A percentile compares a stretch with the other conserved stretches of the same genome.
Evolutionary conservation across 2,329 filamentous ascomycete species (phyloP).

Genomic region (Didymellaceae sp.): DNA sequence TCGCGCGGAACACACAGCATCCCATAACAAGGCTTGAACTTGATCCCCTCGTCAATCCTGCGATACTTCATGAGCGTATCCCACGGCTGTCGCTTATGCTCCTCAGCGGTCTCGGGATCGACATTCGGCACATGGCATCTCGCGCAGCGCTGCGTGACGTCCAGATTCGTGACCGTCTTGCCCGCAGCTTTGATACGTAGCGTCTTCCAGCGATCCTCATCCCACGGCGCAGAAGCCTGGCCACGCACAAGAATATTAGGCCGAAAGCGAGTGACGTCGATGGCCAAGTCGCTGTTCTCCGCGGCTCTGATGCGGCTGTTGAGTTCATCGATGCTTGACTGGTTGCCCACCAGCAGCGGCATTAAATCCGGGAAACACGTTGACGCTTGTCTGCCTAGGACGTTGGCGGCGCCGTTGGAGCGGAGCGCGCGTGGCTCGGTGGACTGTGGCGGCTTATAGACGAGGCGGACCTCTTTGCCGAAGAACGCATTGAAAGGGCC

Average conservation of each 20-base stretch:
- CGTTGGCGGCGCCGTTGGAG: slow-evolving; percentile 61
- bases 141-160: slow-evolving; percentile 65
- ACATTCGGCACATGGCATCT: slow-evolving; percentile 70
- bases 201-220: slow-evolving; percentile 69
- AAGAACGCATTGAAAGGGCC: slow-evolving; percentile 63
- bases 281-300: slow-evolving; percentile 55
- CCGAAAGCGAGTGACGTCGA: slow-evolving; percentile 64
- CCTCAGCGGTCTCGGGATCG: slow-evolving; percentile 66
- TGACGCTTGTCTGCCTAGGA: slow-evolving; percentile 61
- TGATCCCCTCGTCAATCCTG: slow-evolving; percentile 65
- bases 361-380: slow-evolving; percentile 68
- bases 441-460: slow-evolving; percentile 64
- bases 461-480: slow-evolving; percentile 60
- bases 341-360: slow-evolving; percentile 62
- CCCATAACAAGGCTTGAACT: slow-evolving; percentile 70
- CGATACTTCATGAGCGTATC: slow-evolving; percentile 67
- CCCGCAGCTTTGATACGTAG: slow-evolving; percentile 52
- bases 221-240: slow-evolving; percentile 58
- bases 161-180: slow-evolving; percentile 48
- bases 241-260: slow-evolving; percentile 69
- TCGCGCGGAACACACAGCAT: slow-evolving; percentile 69
- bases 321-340: slow-evolving; percentile 64
- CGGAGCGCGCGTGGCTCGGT: slow-evolving; percentile 58
- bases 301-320: slow-evolving; percentile 58
- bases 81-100: slow-evolving; percentile 67